phyloP scores from a whole-genome alignment of 139 green algal species.

The Chlamydomonas sp. region DNA sequence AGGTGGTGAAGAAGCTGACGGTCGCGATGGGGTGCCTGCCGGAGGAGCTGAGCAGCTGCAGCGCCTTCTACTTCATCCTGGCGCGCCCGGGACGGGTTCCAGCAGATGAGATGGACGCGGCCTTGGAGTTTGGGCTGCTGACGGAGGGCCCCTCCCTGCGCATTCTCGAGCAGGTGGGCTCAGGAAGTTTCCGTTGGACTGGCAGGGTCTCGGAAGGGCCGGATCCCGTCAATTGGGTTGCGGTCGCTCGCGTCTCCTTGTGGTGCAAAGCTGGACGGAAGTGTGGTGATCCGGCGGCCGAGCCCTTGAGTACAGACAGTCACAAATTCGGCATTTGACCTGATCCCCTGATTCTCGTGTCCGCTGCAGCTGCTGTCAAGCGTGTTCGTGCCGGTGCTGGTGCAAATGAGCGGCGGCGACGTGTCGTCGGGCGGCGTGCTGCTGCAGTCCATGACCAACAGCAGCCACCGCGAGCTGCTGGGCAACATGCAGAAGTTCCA shows the following conservation, averaged over 20 bases:
- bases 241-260: too few relatives aligned
- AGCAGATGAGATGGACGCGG: constrained; percentile 55
- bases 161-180: constrained; percentile 58
- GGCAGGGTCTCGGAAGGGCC: background rate
- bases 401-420: constrained; percentile 45
- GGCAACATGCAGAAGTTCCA: constrained; percentile 79
- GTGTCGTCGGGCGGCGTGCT: constrained; percentile 15
- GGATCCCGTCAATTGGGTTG: too few relatives aligned
- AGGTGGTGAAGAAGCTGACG: constrained; percentile 40
- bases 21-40: constrained; percentile 46
- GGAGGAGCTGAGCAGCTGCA: constrained; percentile 11
- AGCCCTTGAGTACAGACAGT: too few relatives aligned
- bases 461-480: constrained; percentile 66
- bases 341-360: background rate
- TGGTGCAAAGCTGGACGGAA: too few relatives aligned
- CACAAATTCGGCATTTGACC: too few relatives aligned
- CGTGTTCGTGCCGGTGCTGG: constrained; percentile 69
- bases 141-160: constrained; percentile 61
- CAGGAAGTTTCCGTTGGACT: background rate
- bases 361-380: constrained; percentile 45
- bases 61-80: constrained; percentile 59
- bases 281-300: too few relatives aligned
- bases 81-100: constrained; percentile 27
- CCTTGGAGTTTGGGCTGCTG: constrained; percentile 70
- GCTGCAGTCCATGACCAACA: constrained; percentile 44